Base-by-base conservation (phyloP, 805 yeast genomes). In the Hanseniaspora pseudoguilliermondii region DNA sequence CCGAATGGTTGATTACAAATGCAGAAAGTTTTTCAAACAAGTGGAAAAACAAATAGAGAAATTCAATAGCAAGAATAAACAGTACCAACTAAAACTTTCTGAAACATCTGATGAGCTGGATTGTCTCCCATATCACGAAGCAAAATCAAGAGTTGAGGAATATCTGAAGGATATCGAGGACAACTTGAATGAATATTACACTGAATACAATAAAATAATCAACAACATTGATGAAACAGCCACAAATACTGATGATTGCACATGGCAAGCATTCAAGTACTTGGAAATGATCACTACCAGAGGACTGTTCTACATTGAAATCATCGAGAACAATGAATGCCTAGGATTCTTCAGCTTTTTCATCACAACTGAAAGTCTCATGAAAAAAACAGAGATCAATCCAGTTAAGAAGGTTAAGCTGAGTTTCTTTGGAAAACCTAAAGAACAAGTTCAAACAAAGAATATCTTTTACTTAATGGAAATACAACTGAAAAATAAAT, bases 401-500 rank as follows among this genome's bases (percentile, higher is more conserved):
- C 11, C 18, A 25, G 20, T 4, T 39, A 46, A 32, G 16, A 46
- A 27, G 18, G 20, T 10, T 3, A 20, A 15, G 16, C 6, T 27
- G 23, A 25, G 25, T 16, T 46, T 46, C 15, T 46, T 46, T 18
- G 39, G 29, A 5, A 46, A 32, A 32, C 39, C 48, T 2, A 43
- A 47, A 29, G 55, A 27, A 20, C 15, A 36, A 20, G 7, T 5
- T 11, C 13, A 35, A 29, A 27, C 32, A 40, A 49, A n/a, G 20
- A 49, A 49, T 6, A 39, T 52, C 6, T 44, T 52, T 20, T 52
- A 52, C 27, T 36, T 52, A 6, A 52, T 52, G 55, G 55, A 52
- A 29, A 52, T 52, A 16, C 55, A 52, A 6, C 15, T 52, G 5
- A 11, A 11, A 5, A 52, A 29, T 29, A 15, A 25, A 4, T 5